A percentile compares a stretch with the other conserved stretches of the same genome.
phyloP scores from a whole-genome alignment of 1,284 basidiomycete species.

The Clitocybe nebularis region DNA sequence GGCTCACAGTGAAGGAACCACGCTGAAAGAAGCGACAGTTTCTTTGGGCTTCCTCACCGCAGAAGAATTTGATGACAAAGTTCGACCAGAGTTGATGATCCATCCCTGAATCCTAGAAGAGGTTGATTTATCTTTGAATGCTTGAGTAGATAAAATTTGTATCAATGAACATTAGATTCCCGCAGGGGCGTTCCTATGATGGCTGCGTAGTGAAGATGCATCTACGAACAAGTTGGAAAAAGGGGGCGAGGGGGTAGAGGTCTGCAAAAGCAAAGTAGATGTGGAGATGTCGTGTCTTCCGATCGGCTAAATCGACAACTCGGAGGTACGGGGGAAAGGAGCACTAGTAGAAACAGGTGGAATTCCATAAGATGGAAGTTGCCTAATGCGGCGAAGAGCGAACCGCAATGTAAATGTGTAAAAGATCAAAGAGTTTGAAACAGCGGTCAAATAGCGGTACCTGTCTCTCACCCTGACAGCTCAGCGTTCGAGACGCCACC shows the following conservation, averaged over 20 bases:
- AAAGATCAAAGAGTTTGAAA: conserved; percentile 36
- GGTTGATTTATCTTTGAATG: not conserved
- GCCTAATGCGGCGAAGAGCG: conserved; percentile 27
- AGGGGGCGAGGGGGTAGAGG: no score
- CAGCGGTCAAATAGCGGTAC: conserved; percentile 20
- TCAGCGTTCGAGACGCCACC: conserved; percentile 17
- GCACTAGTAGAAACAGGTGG: no score
- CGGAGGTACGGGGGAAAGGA: no score
- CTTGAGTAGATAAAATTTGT: not conserved
- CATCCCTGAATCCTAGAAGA: conserved; percentile 31
- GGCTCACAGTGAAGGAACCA: conserved; percentile 97
- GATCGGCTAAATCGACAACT: no score
- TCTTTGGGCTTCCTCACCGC: conserved; percentile 81
- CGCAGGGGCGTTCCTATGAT: not conserved
- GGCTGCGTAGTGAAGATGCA: no score
- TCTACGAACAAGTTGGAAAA: no score
- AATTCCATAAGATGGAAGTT: no score
- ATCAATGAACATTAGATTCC: conserved; percentile 1
- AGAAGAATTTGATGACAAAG: conserved; percentile 95
- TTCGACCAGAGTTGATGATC: conserved; percentile 90
- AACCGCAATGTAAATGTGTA: conserved; percentile 30
- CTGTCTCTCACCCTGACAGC: conserved; percentile 27
- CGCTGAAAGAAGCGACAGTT: conserved; percentile 93
- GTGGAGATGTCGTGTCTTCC: no score
- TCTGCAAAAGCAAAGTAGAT: no score